Percentiles rank a stretch among this genome's conserved stretches.
Conservation (phyloP, 768 basidiomycete genomes). For the Russula abietina region DNA sequence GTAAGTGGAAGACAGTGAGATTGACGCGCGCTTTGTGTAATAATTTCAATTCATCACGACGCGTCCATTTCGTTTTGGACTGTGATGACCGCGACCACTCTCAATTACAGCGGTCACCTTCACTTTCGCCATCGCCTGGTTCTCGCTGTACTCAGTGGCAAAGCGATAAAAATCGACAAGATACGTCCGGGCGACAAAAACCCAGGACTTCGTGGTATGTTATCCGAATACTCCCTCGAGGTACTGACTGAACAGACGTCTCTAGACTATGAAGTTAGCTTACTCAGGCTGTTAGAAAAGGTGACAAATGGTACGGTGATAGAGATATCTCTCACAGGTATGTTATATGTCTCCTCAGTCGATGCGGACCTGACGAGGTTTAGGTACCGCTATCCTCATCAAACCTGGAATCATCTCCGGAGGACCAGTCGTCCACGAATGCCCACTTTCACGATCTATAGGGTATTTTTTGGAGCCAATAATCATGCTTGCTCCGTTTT, state of each 20-base stretch:
- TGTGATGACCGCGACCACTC: not conserved
- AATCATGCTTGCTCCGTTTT: constrained; percentile 85
- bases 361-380: not conserved
- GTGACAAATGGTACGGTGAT: constrained; percentile 90
- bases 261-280: constrained; percentile 89
- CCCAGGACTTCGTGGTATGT: constrained; percentile 82
- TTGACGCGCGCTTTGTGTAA: not conserved
- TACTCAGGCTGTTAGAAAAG: constrained; percentile 82
- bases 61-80: constrained; percentile 12
- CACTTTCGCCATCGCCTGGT: constrained; percentile 81
- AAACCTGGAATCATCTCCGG: constrained; percentile 91
- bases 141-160: constrained; percentile 85
- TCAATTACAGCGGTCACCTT: constrained; percentile 74
- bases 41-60: not conserved
- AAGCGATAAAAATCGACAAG: constrained; percentile 73
- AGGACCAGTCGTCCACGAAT: constrained; percentile 76
- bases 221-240: not conserved
- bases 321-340: constrained; percentile 94
- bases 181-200: constrained; percentile 91
- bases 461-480: constrained; percentile 94
- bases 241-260: not conserved
- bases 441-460: constrained; percentile 79
- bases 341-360: constrained; percentile 23
- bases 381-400: constrained; percentile 86
- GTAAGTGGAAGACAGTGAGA: not conserved